Percentiles rank a stretch among this genome's conserved stretches.
Evolutionary conservation across 2,329 filamentous ascomycete species (phyloP).

Genomic region (Aspergillus phoenicis): DNA sequence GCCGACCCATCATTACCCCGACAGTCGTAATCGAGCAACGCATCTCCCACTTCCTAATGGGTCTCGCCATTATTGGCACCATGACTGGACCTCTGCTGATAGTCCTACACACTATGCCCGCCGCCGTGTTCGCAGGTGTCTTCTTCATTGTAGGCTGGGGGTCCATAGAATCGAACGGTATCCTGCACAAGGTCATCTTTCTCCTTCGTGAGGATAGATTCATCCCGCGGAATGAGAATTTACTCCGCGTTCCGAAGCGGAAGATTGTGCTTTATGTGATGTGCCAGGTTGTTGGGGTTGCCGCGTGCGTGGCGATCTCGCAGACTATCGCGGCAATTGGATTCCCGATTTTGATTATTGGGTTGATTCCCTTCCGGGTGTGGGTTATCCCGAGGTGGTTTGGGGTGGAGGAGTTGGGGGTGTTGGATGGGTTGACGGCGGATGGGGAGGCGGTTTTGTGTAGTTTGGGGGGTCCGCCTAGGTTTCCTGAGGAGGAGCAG

Average conservation of each 20-base stretch:
- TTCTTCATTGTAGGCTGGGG: slow-evolving; percentile 82
- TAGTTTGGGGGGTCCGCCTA: no score
- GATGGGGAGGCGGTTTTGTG: no score
- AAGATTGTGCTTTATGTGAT: slow-evolving; percentile 55
- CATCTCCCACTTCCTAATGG: slow-evolving; percentile 73
- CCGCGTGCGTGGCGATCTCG: slow-evolving; percentile 59
- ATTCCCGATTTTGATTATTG: no score
- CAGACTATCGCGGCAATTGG: slow-evolving; percentile 62
- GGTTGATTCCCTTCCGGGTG: no score
- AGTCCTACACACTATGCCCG: slow-evolving; percentile 73
- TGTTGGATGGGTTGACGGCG: no score
- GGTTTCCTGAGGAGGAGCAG: no score
- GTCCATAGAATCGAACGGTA: slow-evolving; percentile 71
- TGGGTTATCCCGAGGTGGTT: no score
- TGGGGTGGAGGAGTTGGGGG: no score
- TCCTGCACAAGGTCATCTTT: slow-evolving; percentile 71
- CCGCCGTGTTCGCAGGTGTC: slow-evolving; percentile 73
- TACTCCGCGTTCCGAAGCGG: slow-evolving; percentile 47
- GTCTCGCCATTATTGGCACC: slow-evolving; percentile 72
- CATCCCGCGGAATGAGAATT: slow-evolving; percentile 54
- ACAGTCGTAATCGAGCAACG: slow-evolving; percentile 64
- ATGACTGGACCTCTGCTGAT: slow-evolving; percentile 73
- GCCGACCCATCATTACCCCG: slow-evolving; percentile 50
- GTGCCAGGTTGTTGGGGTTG: slow-evolving; percentile 56
- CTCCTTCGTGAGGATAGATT: slow-evolving; percentile 63